Evolutionary conservation across 208 protist genomes (phyloP).

Genomic region (Crithidia mellificae): DNA sequence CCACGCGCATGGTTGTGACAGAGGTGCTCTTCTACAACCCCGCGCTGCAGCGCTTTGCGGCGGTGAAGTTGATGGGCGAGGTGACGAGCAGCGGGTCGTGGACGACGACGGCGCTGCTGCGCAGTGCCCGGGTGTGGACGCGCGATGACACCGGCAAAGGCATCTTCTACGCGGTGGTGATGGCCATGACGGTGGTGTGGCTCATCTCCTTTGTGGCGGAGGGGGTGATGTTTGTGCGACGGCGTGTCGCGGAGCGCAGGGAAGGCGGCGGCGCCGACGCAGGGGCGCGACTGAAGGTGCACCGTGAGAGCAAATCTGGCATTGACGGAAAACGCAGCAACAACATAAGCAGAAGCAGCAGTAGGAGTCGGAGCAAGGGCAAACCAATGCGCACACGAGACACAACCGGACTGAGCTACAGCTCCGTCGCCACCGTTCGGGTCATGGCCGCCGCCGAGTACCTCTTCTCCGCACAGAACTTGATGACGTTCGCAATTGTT

Average conservation of each 20-base stretch:
- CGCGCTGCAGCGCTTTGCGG: slow-evolving; percentile 32
- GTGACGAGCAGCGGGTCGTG: slow-evolving; percentile 38
- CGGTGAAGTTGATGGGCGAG: slow-evolving; percentile 51
- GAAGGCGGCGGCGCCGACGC: too few relatives aligned
- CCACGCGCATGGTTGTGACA: slow-evolving; percentile 45
- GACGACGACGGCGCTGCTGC: slow-evolving; percentile 18
- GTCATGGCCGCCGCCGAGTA: slow-evolving; percentile 6
- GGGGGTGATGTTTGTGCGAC: not conserved
- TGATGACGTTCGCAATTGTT: slow-evolving; percentile 8
- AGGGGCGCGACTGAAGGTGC: too few relatives aligned
- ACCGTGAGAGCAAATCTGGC: too few relatives aligned
- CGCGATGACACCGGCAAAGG: slow-evolving; percentile 19
- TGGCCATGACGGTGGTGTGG: slow-evolving; percentile 22
- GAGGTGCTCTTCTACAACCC: slow-evolving; percentile 60
- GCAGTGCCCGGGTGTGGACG: slow-evolving; percentile 39
- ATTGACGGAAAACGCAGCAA: too few relatives aligned
- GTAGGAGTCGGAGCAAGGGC: too few relatives aligned
- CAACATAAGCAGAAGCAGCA: too few relatives aligned
- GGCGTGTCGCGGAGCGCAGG: slow-evolving; percentile 1
- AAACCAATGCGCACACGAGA: not conserved
- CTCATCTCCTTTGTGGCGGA: not conserved
- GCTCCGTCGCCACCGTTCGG: not conserved
- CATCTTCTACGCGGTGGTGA: slow-evolving; percentile 30
- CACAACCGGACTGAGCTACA: slow-evolving; percentile 8
- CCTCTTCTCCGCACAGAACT: slow-evolving; percentile 3